phyloP scores from a whole-genome alignment of 2,329 filamentous ascomycete genomes.

The Fusarium sp. region DNA sequence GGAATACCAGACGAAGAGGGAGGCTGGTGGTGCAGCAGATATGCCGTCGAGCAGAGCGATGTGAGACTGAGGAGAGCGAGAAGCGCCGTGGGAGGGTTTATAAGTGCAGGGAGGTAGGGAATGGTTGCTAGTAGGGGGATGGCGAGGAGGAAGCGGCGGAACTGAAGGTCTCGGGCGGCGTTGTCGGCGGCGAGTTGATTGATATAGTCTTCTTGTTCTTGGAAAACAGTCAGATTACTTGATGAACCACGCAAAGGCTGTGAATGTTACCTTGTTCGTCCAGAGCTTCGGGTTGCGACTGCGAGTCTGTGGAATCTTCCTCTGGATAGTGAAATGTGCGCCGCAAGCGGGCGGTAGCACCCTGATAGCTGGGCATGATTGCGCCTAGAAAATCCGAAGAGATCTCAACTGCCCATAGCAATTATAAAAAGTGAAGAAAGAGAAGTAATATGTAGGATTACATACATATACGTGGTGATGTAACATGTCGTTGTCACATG shows the following conservation, averaged over 20 bases:
- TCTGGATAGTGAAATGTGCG: constrained; percentile 83
- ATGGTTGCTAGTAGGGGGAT: constrained; percentile 68
- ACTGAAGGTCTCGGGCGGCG: constrained; percentile 66
- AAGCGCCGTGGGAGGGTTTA: constrained; percentile 52
- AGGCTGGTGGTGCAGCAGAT: constrained; percentile 67
- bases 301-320: constrained; percentile 58
- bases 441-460: not conserved
- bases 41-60: constrained; percentile 71
- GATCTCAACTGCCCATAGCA: not conserved
- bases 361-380: constrained; percentile 42
- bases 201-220: constrained; percentile 75
- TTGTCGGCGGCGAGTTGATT: constrained; percentile 65
- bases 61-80: constrained; percentile 68
- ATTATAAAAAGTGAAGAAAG: not conserved
- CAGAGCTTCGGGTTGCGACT: constrained; percentile 67
- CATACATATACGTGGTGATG: constrained; percentile 5
- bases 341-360: constrained; percentile 70
- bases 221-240: not conserved
- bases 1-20: constrained; percentile 65
- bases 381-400: not conserved
- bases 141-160: constrained; percentile 66
- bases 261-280: constrained; percentile 76
- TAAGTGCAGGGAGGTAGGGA: constrained; percentile 60
- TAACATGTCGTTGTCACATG: constrained; percentile 39
- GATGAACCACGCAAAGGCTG: not conserved